Percentiles rank a stretch among this genome's conserved stretches.
Evolutionary conservation across 2,329 filamentous ascomycete genomes (phyloP).

Genomic region (Beauveria sp.): DNA sequence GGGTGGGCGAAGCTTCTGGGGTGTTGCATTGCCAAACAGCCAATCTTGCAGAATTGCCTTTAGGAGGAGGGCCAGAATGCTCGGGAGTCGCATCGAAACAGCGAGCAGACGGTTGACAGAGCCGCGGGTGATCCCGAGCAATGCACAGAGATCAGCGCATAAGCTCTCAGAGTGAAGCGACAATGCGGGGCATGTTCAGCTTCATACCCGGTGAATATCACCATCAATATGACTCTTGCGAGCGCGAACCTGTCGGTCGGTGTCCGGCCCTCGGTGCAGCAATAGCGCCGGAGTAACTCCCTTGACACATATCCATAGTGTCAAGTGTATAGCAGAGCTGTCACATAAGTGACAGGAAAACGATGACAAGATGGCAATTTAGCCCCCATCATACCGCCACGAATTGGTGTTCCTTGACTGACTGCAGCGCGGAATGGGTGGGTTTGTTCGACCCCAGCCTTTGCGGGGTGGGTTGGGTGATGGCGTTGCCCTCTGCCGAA

Average conservation of each 20-base stretch:
- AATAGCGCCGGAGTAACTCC: slow-evolving; percentile 5
- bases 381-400: background rate
- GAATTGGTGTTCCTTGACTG: background rate
- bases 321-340: background rate
- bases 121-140: too few species aligned
- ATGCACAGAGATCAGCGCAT: too few species aligned
- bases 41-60: too few species aligned
- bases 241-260: background rate
- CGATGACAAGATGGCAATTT: background rate
- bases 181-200: background rate
- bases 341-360: background rate
- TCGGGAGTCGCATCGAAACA: too few species aligned
- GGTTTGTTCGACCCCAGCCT: background rate
- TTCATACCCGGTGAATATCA: background rate
- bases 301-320: background rate
- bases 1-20: too few species aligned
- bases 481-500: background rate
- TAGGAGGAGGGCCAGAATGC: too few species aligned
- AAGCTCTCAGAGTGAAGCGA: background rate
- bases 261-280: background rate
- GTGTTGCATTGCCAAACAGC: too few species aligned
- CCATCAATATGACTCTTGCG: too few species aligned
- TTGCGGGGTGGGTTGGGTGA: slow-evolving; percentile 12
- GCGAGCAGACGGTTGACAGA: too few species aligned
- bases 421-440: background rate